A percentile compares a stretch with the other conserved stretches of the same genome.
Conservation (phyloP, 768 basidiomycete species). For the Boletus barrowsii region DNA sequence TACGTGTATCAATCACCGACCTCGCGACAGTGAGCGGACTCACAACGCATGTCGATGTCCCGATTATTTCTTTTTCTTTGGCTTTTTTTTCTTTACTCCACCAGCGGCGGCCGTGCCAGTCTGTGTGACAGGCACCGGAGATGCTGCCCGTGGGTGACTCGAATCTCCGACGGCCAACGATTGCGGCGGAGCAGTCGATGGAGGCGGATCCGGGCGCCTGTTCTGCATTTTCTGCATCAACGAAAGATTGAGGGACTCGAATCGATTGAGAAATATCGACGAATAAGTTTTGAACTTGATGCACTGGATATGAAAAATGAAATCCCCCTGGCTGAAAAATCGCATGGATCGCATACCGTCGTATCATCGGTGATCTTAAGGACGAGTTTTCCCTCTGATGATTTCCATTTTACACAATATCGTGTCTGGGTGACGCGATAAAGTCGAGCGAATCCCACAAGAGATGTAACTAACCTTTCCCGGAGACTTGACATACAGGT, state of each 20-base stretch:
- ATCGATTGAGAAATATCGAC: conserved; percentile 93
- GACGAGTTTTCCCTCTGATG: conserved; percentile 81
- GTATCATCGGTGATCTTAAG: conserved; percentile 92
- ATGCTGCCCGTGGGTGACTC: conserved; percentile 30
- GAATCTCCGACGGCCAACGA: conserved; percentile 20
- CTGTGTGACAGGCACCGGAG: conserved; percentile 33
- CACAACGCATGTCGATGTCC: conserved; percentile 9
- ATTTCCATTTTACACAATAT: conserved; percentile 90
- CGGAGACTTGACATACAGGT: conserved; percentile 77
- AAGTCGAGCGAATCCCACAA: neutral
- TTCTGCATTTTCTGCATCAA: conserved; percentile 89
- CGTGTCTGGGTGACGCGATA: conserved; percentile 55
- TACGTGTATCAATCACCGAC: conserved; percentile 4
- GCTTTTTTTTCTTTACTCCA: conserved; percentile 80
- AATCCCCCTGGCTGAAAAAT: neutral
- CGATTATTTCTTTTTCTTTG: conserved; percentile 70
- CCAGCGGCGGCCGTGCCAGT: conserved; percentile 44
- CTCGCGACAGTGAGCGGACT: conserved; percentile 4
- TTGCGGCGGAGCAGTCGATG: conserved; percentile 15
- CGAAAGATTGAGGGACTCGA: conserved; percentile 85
- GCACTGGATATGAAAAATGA: conserved; percentile 51
- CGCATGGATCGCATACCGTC: conserved; percentile 55
- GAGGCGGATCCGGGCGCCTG: conserved; percentile 37
- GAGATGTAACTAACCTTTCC: conserved; percentile 51
- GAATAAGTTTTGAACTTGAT: conserved; percentile 96